Evolutionary conservation across 495 filamentous ascomycete species (phyloP), one percentile per base, ranked within the genome.

Genomic region (Aspergillus steynii): DNA sequence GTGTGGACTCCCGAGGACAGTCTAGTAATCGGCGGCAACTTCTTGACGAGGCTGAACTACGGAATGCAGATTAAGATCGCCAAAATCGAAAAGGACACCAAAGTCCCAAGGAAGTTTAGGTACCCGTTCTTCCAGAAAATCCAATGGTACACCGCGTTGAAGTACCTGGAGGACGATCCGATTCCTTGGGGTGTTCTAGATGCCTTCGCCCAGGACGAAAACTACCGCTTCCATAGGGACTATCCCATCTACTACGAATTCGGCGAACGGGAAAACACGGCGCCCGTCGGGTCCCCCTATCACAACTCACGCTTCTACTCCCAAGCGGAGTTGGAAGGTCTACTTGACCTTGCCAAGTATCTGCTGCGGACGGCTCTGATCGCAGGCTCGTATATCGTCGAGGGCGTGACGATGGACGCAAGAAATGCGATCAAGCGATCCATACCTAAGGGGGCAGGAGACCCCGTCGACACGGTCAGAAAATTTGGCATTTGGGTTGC

Each of bases 1-100:
- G 89, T 92, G 6, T 91, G 90, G 86, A 92, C 89, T 15, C 89
- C 89, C 2, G 82, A 88, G 61, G 86, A 90, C 67, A 91, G 87
- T 64, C 68, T 92, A 50, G 89, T 92, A 20, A 90, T 92, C 58
- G 89, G 89, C 27, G 89, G 89, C 28, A 92, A 92, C 69, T 91
- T 91, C 62, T 75, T 92, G 32, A 91, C 89, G 1, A 74, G 85
- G 34, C 73, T 89, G 63, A 87, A 89, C 55, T 91, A 87, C 65
- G 79, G 80, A 26, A 91, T 89, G 80, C 89, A 92, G 70, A 85
- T 92, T 67, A 82, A 84, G 53, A 77, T 92, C 7, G 80, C 85
- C 31, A 86, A 88, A 55, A 86, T 91, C 55, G 89, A 92, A 68
- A 90, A 89, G 67, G 82, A 84, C 48, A 91, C 88, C 58, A 88